These are phyloP conservation scores for Ogataea salicorniae DNA, from an alignment of 805 yeast species.

Conservation along the genomic window DNA sequence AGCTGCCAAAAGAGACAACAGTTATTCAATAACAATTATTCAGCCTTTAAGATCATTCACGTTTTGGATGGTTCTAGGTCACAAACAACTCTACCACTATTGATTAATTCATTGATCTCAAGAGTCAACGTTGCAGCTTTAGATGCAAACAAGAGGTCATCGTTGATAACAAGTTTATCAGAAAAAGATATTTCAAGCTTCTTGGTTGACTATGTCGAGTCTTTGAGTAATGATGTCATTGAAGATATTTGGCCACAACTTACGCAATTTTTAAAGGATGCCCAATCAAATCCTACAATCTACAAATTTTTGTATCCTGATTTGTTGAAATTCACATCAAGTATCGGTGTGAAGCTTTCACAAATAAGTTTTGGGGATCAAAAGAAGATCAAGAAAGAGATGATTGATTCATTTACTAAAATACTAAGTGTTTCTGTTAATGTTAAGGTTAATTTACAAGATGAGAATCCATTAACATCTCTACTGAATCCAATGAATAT, in stretches of 20 bases:
- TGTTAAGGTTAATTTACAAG: conserved; percentile 14
- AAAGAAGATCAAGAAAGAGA: conserved; percentile 53
- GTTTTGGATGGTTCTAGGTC: conserved; percentile 83
- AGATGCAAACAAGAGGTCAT: conserved; percentile 34
- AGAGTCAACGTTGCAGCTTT: conserved; percentile 35
- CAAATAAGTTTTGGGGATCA: conserved; percentile 58
- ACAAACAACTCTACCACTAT: conserved; percentile 62
- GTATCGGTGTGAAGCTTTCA: conserved; percentile 52
- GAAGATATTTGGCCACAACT: conserved; percentile 72
- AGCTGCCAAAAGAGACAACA: conserved; percentile 24
- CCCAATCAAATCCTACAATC: conserved; percentile 38
- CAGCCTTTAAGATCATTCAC: conserved; percentile 60
- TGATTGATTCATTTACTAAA: conserved; percentile 24
- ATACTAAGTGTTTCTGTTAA: conserved; percentile 22
- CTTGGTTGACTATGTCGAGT: conserved; percentile 53
- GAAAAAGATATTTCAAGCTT: conserved; percentile 45
- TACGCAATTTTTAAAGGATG: conserved; percentile 55
- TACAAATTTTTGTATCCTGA: conserved; percentile 50
- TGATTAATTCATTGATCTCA: conserved; percentile 50
- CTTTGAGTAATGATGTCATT: conserved; percentile 69
- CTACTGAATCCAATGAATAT: conserved; percentile 22
- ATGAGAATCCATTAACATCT: conserved; percentile 15
- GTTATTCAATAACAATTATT: conserved; percentile 15
- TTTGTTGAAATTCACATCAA: conserved; percentile 46
- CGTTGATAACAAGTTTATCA: conserved; percentile 41